Percentiles rank a stretch among this genome's conserved stretches.
Evolutionary conservation across 352 stramenopile species (phyloP).

Genomic region (Phytopythium mirpurense): DNA sequence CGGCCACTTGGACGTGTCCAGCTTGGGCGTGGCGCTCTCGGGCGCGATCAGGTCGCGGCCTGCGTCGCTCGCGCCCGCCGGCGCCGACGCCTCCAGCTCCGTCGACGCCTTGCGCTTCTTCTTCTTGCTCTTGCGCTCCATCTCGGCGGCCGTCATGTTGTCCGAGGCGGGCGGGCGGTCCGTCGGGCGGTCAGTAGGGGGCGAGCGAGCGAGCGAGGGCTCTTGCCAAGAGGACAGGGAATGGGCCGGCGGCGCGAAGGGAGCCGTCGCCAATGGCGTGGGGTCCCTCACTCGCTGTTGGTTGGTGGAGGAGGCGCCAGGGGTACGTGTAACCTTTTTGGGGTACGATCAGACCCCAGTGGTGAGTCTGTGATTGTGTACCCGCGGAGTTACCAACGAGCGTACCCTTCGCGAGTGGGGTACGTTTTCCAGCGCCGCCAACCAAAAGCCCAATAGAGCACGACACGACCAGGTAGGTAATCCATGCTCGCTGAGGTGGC

Average conservation of each 20-base stretch:
- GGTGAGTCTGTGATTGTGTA: no score
- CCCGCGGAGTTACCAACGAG: no score
- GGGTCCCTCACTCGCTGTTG: neutral
- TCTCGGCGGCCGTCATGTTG: slow-evolving; percentile 53
- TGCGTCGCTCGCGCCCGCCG: slow-evolving; percentile 4
- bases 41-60: slow-evolving; percentile 78
- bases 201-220: neutral
- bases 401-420: neutral
- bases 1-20: slow-evolving; percentile 98
- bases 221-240: neutral
- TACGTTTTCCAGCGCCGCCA: neutral
- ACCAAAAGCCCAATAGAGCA: neutral
- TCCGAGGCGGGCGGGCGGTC: no score
- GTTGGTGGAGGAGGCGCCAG: slow-evolving; percentile 3
- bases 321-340: no score
- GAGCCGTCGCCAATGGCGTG: neutral
- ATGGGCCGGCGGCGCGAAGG: no score
- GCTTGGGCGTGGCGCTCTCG: slow-evolving; percentile 78
- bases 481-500: neutral
- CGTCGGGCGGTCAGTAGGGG: no score
- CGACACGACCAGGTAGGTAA: neutral
- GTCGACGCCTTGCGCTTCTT: slow-evolving; percentile 82
- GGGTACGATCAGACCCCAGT: no score
- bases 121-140: slow-evolving; percentile 87
- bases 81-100: slow-evolving; percentile 12